phyloP scores from a whole-genome alignment of 1,284 basidiomycete genomes.

The Coniferiporia weirii region DNA sequence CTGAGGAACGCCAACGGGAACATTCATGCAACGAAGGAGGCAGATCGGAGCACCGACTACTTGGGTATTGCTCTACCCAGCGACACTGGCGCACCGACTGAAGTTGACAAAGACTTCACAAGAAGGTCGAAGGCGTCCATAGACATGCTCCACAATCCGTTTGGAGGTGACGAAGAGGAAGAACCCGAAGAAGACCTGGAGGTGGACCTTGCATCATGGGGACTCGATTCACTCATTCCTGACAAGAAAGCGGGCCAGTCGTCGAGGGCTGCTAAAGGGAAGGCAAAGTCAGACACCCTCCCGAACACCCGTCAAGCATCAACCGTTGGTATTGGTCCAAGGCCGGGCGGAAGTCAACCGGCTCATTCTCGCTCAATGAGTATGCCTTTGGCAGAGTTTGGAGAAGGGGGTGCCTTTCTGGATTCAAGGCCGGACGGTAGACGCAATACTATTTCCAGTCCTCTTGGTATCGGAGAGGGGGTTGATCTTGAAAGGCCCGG shows the following conservation, averaged over 20 bases:
- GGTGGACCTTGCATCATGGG: slow-evolving; percentile 80
- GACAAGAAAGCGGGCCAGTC: slow-evolving; percentile 35
- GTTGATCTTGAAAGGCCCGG: slow-evolving; percentile 29
- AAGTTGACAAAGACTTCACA: slow-evolving; percentile 37
- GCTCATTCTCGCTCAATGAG: slow-evolving; percentile 51
- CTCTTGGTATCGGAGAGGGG: slow-evolving; percentile 47
- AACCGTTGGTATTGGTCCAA: slow-evolving; percentile 30
- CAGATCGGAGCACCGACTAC: slow-evolving; percentile 54
- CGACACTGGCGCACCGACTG: slow-evolving; percentile 41
- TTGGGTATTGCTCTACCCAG: slow-evolving; percentile 62
- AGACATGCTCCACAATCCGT: slow-evolving; percentile 64
- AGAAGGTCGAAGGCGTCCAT: slow-evolving; percentile 47
- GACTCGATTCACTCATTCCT: slow-evolving; percentile 67
- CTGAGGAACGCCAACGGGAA: slow-evolving; percentile 48
- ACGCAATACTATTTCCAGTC: slow-evolving; percentile 50
- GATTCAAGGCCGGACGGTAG: slow-evolving; percentile 30
- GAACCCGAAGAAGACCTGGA: slow-evolving; percentile 58
- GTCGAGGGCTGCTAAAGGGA: slow-evolving; percentile 39
- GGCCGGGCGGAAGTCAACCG: slow-evolving; percentile 24
- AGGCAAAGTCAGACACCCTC: slow-evolving; percentile 43
- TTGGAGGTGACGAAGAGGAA: slow-evolving; percentile 52
- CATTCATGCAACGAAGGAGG: slow-evolving; percentile 31
- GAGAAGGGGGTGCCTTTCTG: slow-evolving; percentile 41
- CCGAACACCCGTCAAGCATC: slow-evolving; percentile 41
- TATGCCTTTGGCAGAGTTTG: slow-evolving; percentile 54